Percentiles rank a stretch among this genome's conserved stretches.
These are phyloP conservation scores for Dissophora ornata DNA, from an alignment of 192 early-diverging fungal genomes.

Conservation along the genomic window DNA sequence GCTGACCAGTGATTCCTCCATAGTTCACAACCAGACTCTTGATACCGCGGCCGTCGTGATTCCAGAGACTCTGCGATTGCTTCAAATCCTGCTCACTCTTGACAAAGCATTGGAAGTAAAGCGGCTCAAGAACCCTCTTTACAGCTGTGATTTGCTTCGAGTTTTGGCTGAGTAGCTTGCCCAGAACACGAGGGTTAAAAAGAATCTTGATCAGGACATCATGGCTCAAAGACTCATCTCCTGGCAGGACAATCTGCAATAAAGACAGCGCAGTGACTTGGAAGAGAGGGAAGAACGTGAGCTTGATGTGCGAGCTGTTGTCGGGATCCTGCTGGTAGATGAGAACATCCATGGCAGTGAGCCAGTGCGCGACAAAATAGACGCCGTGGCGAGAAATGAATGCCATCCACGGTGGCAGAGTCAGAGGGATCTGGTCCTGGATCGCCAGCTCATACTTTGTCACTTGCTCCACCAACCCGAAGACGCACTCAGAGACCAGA, in stretches of 20 bases:
- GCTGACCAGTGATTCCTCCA: constrained; percentile 42
- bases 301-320: constrained; percentile 52
- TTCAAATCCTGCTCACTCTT: constrained; percentile 23
- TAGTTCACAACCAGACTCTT: constrained; percentile 33
- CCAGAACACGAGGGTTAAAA: constrained; percentile 38
- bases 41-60: constrained; percentile 46
- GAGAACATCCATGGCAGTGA: constrained; percentile 43
- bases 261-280: constrained; percentile 47
- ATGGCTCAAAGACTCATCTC: constrained; percentile 41
- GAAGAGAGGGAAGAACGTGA: constrained; percentile 52
- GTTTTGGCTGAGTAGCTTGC: constrained; percentile 44
- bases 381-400: constrained; percentile 45
- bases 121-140: constrained; percentile 36
- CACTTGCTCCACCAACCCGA: constrained; percentile 41
- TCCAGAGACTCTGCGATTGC: constrained; percentile 36
- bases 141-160: constrained; percentile 31
- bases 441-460: constrained; percentile 50
- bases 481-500: constrained; percentile 21
- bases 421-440: constrained; percentile 35
- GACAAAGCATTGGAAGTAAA: constrained; percentile 45
- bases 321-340: constrained; percentile 51
- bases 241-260: constrained; percentile 43
- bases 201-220: constrained; percentile 45
- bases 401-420: constrained; percentile 43
- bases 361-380: constrained; percentile 48